Percentiles rank a stretch among this genome's conserved stretches.
phyloP scores from a whole-genome alignment of 768 basidiomycete species.

The Cubamyces lactineus region DNA sequence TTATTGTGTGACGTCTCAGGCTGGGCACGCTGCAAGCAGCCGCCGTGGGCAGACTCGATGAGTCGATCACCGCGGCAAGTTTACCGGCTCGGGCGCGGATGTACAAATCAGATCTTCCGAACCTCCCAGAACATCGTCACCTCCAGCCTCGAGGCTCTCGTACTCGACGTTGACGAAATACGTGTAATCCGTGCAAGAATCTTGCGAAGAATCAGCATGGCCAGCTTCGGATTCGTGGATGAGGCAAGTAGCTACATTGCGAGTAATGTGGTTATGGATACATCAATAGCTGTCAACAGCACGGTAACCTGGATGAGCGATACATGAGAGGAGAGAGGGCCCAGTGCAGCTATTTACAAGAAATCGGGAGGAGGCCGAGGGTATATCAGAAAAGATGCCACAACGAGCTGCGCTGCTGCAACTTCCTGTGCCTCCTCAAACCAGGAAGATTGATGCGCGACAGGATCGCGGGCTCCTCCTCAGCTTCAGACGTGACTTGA shows the following conservation, averaged over 20 bases:
- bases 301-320: too few relatives aligned
- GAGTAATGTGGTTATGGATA: slow-evolving; percentile 7
- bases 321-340: too few relatives aligned
- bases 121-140: slow-evolving; percentile 1
- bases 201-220: too few relatives aligned
- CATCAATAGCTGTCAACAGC: background rate
- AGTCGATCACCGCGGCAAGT: background rate
- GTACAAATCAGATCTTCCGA: slow-evolving; percentile 5
- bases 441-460: slow-evolving; percentile 21
- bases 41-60: background rate
- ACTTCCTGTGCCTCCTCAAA: slow-evolving; percentile 25
- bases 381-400: slow-evolving; percentile 30
- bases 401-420: slow-evolving; percentile 28
- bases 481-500: background rate
- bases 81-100: background rate
- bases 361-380: background rate
- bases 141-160: background rate
- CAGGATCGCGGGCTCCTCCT: background rate
- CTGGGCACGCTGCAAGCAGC: slow-evolving; percentile 7
- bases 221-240: too few relatives aligned
- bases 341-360: background rate
- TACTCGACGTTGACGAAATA: too few relatives aligned
- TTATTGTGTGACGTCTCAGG: slow-evolving; percentile 18
- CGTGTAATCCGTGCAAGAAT: too few relatives aligned
- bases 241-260: slow-evolving; percentile 1